phyloP scores from a whole-genome alignment of 768 basidiomycete species.

The Xerocomellus intermedius region DNA sequence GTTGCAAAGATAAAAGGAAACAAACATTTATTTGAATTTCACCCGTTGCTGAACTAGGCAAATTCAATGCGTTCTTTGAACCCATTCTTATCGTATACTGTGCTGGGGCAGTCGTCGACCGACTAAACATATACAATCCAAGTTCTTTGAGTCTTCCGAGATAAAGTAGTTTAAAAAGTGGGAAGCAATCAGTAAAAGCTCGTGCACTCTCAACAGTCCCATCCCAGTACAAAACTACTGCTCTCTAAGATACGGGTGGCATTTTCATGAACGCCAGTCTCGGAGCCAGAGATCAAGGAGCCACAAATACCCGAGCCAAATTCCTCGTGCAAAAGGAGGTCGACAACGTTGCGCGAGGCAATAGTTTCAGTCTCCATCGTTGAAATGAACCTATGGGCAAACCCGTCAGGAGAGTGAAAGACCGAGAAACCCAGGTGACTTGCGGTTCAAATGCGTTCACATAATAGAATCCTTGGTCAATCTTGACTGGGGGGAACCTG shows the following conservation, averaged over 20 bases:
- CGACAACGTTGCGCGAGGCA: slow-evolving; percentile 79
- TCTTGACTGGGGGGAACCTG: slow-evolving; percentile 73
- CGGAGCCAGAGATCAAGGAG: slow-evolving; percentile 32
- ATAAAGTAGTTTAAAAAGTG: background rate
- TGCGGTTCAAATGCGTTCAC: slow-evolving; percentile 91
- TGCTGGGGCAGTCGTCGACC: background rate
- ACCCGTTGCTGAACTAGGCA: background rate
- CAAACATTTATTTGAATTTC: background rate
- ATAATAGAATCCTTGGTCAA: slow-evolving; percentile 81
- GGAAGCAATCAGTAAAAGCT: background rate
- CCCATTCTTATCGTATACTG: background rate
- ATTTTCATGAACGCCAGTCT: slow-evolving; percentile 13
- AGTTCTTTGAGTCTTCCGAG: background rate
- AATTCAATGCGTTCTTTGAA: background rate
- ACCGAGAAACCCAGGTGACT: slow-evolving; percentile 29
- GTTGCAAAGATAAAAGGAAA: background rate
- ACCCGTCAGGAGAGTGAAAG: background rate
- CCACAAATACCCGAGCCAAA: slow-evolving; percentile 74
- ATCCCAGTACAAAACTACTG: slow-evolving; percentile 60
- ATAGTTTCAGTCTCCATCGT: slow-evolving; percentile 96
- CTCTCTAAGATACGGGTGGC: slow-evolving; percentile 10
- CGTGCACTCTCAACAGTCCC: slow-evolving; percentile 58
- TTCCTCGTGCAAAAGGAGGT: slow-evolving; percentile 70
- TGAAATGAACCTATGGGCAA: slow-evolving; percentile 60
- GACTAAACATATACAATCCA: background rate